These are phyloP conservation scores for Dendrobium officinale DNA, from an alignment of 106 monocot species.

Conservation along the genomic window DNA sequence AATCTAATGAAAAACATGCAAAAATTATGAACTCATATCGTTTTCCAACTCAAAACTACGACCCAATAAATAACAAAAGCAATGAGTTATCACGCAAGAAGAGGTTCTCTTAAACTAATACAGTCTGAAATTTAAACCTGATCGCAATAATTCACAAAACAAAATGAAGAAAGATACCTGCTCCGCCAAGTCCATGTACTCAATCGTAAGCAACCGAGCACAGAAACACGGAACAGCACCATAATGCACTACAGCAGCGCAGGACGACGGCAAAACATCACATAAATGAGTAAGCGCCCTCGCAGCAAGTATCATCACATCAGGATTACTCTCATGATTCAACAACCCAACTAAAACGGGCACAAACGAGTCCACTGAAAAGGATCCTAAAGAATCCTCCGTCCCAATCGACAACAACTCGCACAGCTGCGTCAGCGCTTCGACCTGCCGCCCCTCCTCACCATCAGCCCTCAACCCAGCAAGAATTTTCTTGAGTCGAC, in stretches of 20 bases:
- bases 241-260: constrained; percentile 91
- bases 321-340: constrained; percentile 82
- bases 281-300: constrained; percentile 85
- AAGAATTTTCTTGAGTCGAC: constrained; percentile 80
- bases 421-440: constrained; percentile 90
- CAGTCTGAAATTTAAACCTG: neutral
- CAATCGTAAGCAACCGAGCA: constrained; percentile 83
- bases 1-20: too few relatives aligned
- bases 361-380: constrained; percentile 93
- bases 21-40: neutral
- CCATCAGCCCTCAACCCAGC: constrained; percentile 75
- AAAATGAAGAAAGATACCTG: constrained; percentile 37
- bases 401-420: constrained; percentile 96
- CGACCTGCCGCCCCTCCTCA: constrained; percentile 86
- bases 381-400: constrained; percentile 78
- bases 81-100: neutral
- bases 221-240: constrained; percentile 86
- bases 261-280: constrained; percentile 86
- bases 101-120: neutral
- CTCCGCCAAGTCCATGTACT: constrained; percentile 98
- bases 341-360: constrained; percentile 86
- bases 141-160: neutral
- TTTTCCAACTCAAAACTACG: neutral
- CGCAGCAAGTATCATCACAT: constrained; percentile 93
- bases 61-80: neutral